Evolutionary conservation across 225 moss, liverwort and hornwort species (phyloP).

Genomic region (Physcomitrellopsis africana): DNA sequence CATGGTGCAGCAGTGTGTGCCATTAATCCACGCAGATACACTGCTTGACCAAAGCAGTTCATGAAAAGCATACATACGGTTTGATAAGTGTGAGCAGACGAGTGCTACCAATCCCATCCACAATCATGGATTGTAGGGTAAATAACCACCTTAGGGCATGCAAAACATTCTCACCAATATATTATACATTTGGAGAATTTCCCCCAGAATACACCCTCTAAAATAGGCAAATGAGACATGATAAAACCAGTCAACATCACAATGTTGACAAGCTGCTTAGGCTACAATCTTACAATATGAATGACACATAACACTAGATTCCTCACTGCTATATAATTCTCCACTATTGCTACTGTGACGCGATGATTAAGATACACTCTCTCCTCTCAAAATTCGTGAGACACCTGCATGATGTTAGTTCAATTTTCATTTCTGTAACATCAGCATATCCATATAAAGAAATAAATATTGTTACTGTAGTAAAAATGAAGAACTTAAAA

Average conservation of each 20-base stretch:
- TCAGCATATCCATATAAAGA: not conserved
- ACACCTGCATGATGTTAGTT: conserved; percentile 27
- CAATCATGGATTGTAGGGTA: not conserved
- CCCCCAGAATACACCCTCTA: not conserved
- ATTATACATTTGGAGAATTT: not conserved
- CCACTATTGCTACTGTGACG: not conserved
- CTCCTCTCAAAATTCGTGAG: conserved; percentile 23
- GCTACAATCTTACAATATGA: not conserved
- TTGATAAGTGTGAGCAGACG: not conserved
- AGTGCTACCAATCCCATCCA: not conserved
- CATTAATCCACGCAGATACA: too few relatives aligned
- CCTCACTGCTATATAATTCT: not conserved
- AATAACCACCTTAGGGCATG: not conserved
- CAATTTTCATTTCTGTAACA: not conserved
- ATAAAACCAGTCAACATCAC: too few relatives aligned
- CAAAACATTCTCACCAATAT: not conserved
- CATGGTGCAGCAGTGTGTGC: too few relatives aligned
- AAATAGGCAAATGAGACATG: not conserved
- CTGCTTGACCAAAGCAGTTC: too few relatives aligned
- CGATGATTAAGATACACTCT: conserved; percentile 9
- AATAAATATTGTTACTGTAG: not conserved
- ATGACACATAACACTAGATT: not conserved
- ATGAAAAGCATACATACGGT: not conserved
- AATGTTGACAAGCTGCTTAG: not conserved
- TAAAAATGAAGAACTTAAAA: conserved; percentile 1